phyloP scores from a whole-genome alignment of 2,329 filamentous ascomycete species.

The Aspergillus sp. region DNA sequence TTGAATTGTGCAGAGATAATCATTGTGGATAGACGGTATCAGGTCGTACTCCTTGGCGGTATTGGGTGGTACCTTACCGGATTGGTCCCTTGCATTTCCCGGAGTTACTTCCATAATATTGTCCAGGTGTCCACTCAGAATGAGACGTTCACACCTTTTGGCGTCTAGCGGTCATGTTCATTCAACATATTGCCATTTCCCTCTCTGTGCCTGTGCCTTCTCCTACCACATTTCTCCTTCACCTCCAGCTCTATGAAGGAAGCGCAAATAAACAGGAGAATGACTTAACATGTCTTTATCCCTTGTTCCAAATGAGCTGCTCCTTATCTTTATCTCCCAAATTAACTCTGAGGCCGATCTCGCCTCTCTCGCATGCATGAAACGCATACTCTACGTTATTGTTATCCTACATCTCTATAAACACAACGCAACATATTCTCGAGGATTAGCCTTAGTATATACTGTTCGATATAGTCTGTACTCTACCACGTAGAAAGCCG shows the following conservation, averaged over 20 bases:
- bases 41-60: no score
- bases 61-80: no score
- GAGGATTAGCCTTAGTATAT: not conserved
- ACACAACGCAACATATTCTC: not conserved
- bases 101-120: no score
- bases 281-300: not conserved
- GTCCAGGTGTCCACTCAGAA: not conserved
- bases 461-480: not conserved
- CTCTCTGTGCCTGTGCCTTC: not conserved
- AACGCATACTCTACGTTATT: not conserved
- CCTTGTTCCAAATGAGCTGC: not conserved
- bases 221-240: not conserved
- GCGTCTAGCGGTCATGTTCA: not conserved
- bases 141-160: not conserved
- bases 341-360: not conserved
- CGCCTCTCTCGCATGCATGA: not conserved
- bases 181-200: not conserved
- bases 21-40: no score
- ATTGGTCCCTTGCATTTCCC: no score
- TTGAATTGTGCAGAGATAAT: no score
- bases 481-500: not conserved
- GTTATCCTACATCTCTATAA: not conserved
- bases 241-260: not conserved
- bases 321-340: not conserved
- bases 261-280: not conserved